These are phyloP conservation scores for Craterostigma plantagineum DNA, from an alignment of 257 asterid species.

Conservation along the genomic window DNA sequence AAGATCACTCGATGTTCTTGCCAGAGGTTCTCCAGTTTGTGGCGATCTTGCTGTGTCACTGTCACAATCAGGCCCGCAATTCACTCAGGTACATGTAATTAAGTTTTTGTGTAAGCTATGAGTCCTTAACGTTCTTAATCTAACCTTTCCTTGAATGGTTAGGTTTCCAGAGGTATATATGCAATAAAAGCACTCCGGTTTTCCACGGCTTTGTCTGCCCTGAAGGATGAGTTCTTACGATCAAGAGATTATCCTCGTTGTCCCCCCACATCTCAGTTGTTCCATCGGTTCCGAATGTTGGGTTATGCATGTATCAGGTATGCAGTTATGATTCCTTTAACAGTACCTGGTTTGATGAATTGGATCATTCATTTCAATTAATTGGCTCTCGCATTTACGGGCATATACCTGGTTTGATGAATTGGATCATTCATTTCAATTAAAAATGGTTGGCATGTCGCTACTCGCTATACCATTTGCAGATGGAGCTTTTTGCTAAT, in stretches of 20 bases:
- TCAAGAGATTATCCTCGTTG: conserved; percentile 99
- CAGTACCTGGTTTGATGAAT: conserved; percentile 1
- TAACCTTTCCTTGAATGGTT: conserved; percentile 11
- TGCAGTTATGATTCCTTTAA: too few species aligned
- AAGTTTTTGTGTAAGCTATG: conserved; percentile 18
- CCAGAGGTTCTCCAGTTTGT: conserved; percentile 93
- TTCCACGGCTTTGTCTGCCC: conserved; percentile 87
- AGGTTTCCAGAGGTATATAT: conserved; percentile 87
- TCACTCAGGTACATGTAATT: conserved; percentile 65
- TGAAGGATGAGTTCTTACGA: conserved; percentile 86
- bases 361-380: too few species aligned
- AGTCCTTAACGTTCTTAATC: conserved; percentile 8
- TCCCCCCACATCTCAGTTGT: conserved; percentile 91
- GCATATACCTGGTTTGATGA: too few species aligned
- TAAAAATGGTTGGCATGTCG: too few species aligned
- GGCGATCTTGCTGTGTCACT: conserved; percentile 99
- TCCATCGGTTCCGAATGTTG: conserved; percentile 95
- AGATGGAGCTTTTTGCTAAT: too few species aligned
- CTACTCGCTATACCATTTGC: too few species aligned
- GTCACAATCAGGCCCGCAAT: conserved; percentile 95
- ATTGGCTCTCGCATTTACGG: too few species aligned
- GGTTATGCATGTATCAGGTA: conserved; percentile 96
- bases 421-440: too few species aligned
- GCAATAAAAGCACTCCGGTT: conserved; percentile 93
- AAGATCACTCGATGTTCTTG: conserved; percentile 93